These are phyloP conservation scores for Salix purpurea DNA, from an alignment of 345 rosid genomes.

Conservation along the genomic window DNA sequence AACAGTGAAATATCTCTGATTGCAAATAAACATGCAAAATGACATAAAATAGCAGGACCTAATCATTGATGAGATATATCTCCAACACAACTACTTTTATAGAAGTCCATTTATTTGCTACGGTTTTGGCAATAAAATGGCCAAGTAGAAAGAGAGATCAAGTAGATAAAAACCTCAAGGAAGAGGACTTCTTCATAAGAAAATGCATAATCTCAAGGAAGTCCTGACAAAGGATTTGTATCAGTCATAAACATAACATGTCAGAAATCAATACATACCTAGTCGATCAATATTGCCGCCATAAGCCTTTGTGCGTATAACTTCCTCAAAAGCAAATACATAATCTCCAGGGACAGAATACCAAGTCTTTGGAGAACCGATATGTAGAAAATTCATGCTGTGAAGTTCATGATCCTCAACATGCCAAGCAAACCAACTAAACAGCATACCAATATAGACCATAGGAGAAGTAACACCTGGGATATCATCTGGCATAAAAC, in stretches of 20 bases:
- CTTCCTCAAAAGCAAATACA: slow-evolving; percentile 88
- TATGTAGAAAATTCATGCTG: slow-evolving; percentile 97
- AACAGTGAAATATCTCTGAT: not conserved
- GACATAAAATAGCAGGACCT: not conserved
- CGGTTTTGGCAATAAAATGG: not conserved
- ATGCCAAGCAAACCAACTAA: slow-evolving; percentile 99
- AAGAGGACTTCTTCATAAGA: not conserved
- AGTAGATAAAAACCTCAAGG: not conserved
- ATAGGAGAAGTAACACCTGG: slow-evolving; percentile 99
- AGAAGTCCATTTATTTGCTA: not conserved
- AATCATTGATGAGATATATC: not conserved
- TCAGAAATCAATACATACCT: slow-evolving; percentile 41
- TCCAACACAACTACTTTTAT: not conserved
- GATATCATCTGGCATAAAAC: slow-evolving; percentile 99
- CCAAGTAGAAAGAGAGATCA: not conserved
- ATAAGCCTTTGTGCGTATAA: slow-evolving; percentile 67
- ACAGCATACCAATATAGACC: slow-evolving; percentile 95
- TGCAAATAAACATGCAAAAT: not conserved
- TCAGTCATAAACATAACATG: not conserved
- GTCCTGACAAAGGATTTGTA: not conserved
- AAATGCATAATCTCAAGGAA: not conserved
- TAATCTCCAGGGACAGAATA: slow-evolving; percentile 91
- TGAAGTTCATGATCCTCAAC: slow-evolving; percentile 99
- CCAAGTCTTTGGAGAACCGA: slow-evolving; percentile 95
- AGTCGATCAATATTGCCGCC: slow-evolving; percentile 76